These are phyloP conservation scores for Eucalyptus curtisii DNA, from an alignment of 345 rosid genomes.

Conservation along the genomic window DNA sequence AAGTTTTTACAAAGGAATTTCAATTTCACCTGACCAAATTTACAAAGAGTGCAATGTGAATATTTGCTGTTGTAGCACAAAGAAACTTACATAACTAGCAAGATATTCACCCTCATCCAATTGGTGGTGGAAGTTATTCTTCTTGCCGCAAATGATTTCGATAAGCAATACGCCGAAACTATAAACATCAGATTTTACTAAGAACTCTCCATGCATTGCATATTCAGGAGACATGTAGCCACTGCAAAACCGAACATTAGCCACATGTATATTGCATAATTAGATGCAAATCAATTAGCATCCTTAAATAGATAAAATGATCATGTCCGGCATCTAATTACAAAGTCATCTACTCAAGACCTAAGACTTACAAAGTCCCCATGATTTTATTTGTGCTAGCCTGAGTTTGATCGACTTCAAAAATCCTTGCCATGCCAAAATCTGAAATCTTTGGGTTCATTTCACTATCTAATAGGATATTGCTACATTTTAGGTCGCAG, in stretches of 20 bases:
- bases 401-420: conserved; percentile 29
- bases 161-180: conserved; percentile 34
- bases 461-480: conserved; percentile 29
- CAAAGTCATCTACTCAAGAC: too few species aligned
- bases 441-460: conserved; percentile 48
- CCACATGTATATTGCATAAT: fast-evolving
- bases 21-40: too few species aligned
- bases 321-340: fast-evolving
- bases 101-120: neutral
- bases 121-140: neutral
- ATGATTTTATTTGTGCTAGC: conserved; percentile 28
- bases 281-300: neutral
- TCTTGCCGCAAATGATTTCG: conserved; percentile 9
- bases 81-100: neutral
- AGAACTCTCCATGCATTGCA: conserved; percentile 32
- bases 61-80: fast-evolving
- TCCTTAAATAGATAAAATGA: neutral
- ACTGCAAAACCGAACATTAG: neutral
- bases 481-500: conserved; percentile 32
- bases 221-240: conserved; percentile 41
- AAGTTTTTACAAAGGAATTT: neutral
- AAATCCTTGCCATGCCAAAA: conserved; percentile 45
- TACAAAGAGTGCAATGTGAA: neutral
- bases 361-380: neutral
- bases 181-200: conserved; percentile 40